phyloP scores from a whole-genome alignment of 129 eudicot species.

The Oenanthe sinensis region DNA sequence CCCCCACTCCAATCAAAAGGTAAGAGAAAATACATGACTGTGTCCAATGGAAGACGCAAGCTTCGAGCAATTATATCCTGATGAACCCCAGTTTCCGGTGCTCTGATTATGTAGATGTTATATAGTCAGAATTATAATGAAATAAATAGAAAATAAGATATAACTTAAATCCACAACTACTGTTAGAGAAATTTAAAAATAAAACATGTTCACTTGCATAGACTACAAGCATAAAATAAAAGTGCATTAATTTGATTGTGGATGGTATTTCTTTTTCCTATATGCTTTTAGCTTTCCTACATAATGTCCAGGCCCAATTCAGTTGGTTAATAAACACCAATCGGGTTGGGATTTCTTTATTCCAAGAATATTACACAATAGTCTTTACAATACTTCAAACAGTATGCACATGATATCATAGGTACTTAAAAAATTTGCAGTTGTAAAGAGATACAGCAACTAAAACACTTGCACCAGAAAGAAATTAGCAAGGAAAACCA shows the following conservation, averaged over 20 bases:
- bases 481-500: not conserved
- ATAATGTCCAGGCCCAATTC: not conserved
- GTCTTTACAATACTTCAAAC: not conserved
- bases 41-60: conserved; percentile 37
- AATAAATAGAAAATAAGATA: not conserved
- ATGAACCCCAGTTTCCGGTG: conserved; percentile 65
- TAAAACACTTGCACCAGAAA: not conserved
- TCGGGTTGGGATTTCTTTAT: not conserved
- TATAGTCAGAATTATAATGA: not conserved
- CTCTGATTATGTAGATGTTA: conserved; percentile 29
- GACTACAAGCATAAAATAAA: not conserved
- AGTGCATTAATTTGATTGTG: not conserved
- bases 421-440: not conserved
- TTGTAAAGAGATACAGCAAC: not conserved
- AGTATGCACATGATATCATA: not conserved
- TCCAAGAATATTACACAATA: not conserved
- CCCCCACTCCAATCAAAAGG: not conserved
- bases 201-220: not conserved
- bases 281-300: not conserved
- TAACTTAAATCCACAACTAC: not conserved
- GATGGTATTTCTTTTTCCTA: not conserved
- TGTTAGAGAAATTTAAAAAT: not conserved
- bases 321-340: not conserved
- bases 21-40: conserved; percentile 36
- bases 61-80: conserved; percentile 42